Evolutionary conservation across 495 filamentous ascomycete genomes (phyloP).

Genomic region (Friedmanniomyces simplex): DNA sequence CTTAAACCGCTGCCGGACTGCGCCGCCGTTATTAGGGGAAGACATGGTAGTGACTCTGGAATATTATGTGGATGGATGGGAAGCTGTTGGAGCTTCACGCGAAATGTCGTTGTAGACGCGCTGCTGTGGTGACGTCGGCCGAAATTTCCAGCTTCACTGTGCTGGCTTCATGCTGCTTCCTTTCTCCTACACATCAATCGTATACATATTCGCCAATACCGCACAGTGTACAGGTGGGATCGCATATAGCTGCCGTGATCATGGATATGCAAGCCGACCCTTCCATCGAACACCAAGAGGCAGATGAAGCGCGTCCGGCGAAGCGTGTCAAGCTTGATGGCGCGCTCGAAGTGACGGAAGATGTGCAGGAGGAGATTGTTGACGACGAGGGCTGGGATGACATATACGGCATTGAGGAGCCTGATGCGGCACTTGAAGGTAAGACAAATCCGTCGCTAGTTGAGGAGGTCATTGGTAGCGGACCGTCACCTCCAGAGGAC

Average conservation of each 20-base stretch:
- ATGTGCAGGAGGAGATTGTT: slow-evolving; percentile 15
- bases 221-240: too few relatives aligned
- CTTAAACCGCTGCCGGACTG: background rate
- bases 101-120: too few relatives aligned
- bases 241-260: background rate
- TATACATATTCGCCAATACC: too few relatives aligned
- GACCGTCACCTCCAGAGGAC: background rate
- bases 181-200: too few relatives aligned
- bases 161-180: too few relatives aligned
- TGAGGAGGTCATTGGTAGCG: background rate
- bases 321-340: slow-evolving; percentile 17
- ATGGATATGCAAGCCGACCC: too few relatives aligned
- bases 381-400: slow-evolving; percentile 21
- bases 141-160: too few relatives aligned
- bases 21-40: background rate
- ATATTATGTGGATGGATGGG: background rate
- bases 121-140: too few relatives aligned
- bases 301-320: slow-evolving; percentile 16
- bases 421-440: background rate
- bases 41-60: background rate
- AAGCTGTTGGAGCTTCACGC: background rate
- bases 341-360: slow-evolving; percentile 13
- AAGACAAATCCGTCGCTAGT: background rate
- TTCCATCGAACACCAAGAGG: background rate
- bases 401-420: slow-evolving; percentile 7